phyloP scores from a whole-genome alignment of 2,329 filamentous ascomycete species.

The Raffaelea arxii region DNA sequence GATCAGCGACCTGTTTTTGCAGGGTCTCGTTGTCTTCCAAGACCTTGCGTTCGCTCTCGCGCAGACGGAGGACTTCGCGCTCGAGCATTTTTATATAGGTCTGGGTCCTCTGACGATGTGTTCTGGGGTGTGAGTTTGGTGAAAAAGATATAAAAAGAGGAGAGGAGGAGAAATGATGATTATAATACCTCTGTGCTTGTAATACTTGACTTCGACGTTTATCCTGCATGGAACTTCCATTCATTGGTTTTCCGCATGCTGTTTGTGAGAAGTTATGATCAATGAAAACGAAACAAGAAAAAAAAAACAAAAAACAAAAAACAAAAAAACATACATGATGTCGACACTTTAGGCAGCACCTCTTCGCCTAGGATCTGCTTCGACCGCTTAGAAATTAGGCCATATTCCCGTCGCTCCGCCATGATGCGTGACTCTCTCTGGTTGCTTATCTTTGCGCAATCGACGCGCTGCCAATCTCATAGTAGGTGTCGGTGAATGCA shows the following conservation, averaged over 20 bases:
- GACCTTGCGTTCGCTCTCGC: not conserved
- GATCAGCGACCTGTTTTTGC: not conserved
- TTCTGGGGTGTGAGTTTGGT: not conserved
- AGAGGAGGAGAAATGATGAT: not conserved
- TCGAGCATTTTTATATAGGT: slow-evolving; percentile 6
- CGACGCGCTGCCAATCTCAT: too few species aligned
- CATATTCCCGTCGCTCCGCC: slow-evolving; percentile 2
- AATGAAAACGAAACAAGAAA: not conserved
- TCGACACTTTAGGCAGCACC: not conserved
- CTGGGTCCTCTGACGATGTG: slow-evolving; percentile 1
- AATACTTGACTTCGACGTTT: slow-evolving; percentile 1
- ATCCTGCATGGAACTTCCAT: not conserved
- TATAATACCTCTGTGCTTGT: not conserved
- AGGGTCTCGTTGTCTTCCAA: not conserved
- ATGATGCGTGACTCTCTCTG: not conserved
- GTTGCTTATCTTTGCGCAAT: not conserved
- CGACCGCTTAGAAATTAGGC: slow-evolving; percentile 3
- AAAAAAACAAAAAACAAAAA: not conserved
- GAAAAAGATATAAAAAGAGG: not conserved
- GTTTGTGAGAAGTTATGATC: too few species aligned
- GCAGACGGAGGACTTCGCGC: slow-evolving; percentile 1
- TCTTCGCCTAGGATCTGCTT: slow-evolving; percentile 4
- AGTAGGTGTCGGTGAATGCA: too few species aligned
- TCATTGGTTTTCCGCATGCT: too few species aligned
- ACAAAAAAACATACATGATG: not conserved